phyloP scores from a whole-genome alignment of 257 asterid genomes.

The Mitragyna speciosa region DNA sequence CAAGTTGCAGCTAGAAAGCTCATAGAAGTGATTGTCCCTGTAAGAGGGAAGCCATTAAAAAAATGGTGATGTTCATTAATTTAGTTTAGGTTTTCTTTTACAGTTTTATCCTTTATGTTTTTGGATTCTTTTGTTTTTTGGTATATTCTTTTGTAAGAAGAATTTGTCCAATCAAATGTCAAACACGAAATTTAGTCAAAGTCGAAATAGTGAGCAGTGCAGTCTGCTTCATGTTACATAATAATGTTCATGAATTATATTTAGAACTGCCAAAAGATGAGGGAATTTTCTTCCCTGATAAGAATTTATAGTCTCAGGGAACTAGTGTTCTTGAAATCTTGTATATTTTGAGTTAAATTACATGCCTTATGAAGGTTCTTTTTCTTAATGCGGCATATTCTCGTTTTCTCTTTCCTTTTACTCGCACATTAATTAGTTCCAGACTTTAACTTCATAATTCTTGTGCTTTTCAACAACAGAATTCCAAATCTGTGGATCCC shows the following conservation, averaged over 20 bases:
- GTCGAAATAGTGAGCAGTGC: slow-evolving; percentile 21
- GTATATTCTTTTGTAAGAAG: slow-evolving; percentile 42
- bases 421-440: background rate
- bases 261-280: background rate
- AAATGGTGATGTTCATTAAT: slow-evolving; percentile 34
- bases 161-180: slow-evolving; percentile 20
- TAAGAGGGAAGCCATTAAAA: slow-evolving; percentile 16
- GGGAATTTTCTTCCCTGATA: background rate
- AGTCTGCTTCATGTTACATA: slow-evolving; percentile 10
- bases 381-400: background rate
- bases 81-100: slow-evolving; percentile 12
- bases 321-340: background rate
- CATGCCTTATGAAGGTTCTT: background rate
- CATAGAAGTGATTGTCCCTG: slow-evolving; percentile 4
- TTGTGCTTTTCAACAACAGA: background rate
- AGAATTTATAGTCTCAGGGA: background rate
- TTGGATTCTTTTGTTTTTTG: slow-evolving; percentile 36
- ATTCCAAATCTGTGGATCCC: background rate
- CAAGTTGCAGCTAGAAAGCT: background rate
- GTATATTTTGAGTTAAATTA: background rate
- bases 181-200: slow-evolving; percentile 26
- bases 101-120: slow-evolving; percentile 14
- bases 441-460: background rate
- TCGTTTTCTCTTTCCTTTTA: background rate
- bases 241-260: slow-evolving; percentile 11